These are phyloP conservation scores for Ceratocystis diversiconidia DNA, from an alignment of 2,329 filamentous ascomycete species.

Conservation along the genomic window DNA sequence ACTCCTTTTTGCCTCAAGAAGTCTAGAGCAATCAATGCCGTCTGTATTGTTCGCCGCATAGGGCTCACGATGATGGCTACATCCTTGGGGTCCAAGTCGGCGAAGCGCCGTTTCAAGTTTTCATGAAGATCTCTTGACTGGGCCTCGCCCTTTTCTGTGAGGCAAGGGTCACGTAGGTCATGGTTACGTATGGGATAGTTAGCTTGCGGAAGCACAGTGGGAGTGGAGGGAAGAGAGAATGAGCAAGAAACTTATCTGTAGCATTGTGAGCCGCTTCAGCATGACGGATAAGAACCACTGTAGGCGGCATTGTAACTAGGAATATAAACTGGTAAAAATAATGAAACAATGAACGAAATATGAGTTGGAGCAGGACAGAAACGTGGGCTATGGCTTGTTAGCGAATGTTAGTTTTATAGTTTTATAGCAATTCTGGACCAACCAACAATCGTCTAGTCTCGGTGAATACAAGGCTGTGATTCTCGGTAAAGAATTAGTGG, in stretches of 20 bases:
- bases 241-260: constrained; percentile 31
- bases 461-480: constrained; percentile 6
- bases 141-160: constrained; percentile 35
- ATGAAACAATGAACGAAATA: too few relatives aligned
- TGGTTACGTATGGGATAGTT: constrained; percentile 30
- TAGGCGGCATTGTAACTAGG: constrained; percentile 33
- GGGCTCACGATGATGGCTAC: constrained; percentile 46
- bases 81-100: constrained; percentile 24
- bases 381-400: neutral
- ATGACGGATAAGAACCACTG: constrained; percentile 74
- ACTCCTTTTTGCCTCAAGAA: constrained; percentile 43
- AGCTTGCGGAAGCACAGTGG: constrained; percentile 9
- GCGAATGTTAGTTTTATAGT: neutral
- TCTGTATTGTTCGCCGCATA: constrained; percentile 52
- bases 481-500: neutral
- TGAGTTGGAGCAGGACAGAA: too few relatives aligned
- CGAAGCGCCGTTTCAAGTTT: constrained; percentile 30
- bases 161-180: constrained; percentile 34
- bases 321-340: neutral
- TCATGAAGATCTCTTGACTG: constrained; percentile 35
- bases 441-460: neutral
- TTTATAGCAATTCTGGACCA: too few relatives aligned
- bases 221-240: constrained; percentile 7
- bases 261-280: constrained; percentile 55
- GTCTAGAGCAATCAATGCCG: constrained; percentile 41